A percentile compares a stretch with the other conserved stretches of the same genome.
Evolutionary conservation across 352 stramenopile genomes (phyloP).

Genomic region (Sclerospora graminicola): DNA sequence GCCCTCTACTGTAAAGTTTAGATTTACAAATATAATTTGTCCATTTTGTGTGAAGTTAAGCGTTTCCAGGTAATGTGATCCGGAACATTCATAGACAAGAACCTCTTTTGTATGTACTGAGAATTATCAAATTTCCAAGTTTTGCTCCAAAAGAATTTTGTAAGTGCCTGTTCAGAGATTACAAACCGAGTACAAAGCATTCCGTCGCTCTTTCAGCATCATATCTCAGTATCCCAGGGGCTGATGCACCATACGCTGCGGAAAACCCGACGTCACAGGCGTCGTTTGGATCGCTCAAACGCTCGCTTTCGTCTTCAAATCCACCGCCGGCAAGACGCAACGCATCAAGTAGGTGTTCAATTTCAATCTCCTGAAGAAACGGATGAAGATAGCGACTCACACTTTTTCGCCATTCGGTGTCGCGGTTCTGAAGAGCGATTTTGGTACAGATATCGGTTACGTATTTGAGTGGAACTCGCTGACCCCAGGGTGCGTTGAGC

Average conservation of each 20-base stretch:
- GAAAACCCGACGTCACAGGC: conserved; percentile 67
- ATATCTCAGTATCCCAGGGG: too few species aligned
- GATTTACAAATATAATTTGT: too few species aligned
- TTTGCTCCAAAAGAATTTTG: too few species aligned
- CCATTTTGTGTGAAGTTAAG: too few species aligned
- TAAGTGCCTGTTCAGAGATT: too few species aligned
- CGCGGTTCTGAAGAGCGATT: conserved; percentile 44
- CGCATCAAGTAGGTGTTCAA: conserved; percentile 36
- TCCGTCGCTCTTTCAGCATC: too few species aligned
- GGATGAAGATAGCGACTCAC: conserved; percentile 45
- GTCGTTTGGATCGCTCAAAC: conserved; percentile 59
- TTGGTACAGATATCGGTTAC: conserved; percentile 53
- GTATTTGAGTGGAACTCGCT: conserved; percentile 45
- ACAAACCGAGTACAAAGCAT: too few species aligned
- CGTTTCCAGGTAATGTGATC: too few species aligned
- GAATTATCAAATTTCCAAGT: too few species aligned
- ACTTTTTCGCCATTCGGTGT: conserved; percentile 37
- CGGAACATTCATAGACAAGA: too few species aligned
- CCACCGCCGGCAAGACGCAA: conserved; percentile 40
- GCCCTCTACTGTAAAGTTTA: too few species aligned
- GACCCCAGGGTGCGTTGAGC: conserved; percentile 29
- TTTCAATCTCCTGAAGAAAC: conserved; percentile 46
- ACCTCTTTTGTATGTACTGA: too few species aligned
- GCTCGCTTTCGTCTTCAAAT: conserved; percentile 44
- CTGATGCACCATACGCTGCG: conserved; percentile 61